Evolutionary conservation across 2,329 filamentous ascomycete species (phyloP), one percentile per base, ranked within the genome.

Genomic region (Aspergillus sclerotialis): DNA sequence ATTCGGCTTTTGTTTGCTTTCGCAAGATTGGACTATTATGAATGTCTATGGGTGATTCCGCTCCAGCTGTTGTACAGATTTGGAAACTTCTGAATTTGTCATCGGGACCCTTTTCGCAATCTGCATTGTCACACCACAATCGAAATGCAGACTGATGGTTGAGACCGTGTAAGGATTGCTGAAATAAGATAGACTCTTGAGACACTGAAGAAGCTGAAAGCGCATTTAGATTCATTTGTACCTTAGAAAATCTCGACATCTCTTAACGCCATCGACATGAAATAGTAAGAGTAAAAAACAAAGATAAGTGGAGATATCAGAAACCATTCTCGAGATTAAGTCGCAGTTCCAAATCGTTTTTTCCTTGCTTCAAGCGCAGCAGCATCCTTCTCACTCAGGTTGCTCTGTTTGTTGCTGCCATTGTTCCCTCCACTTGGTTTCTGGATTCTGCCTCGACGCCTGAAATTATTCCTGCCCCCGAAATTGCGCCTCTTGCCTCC

Each of bases 361-460:
- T 67, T 70, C 46, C 68, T 60, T 35, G 64, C 65, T 39, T 71
- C 68, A 44, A 68, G 52, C 4, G 65, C 66, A 33, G 47, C 36
- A 32, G 43, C 43, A 46, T 70, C 67, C 43, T 65, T 61, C 24
- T 69, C 64, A 36, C 55, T 64, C 40, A 48, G 53, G 17, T 17
- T 34, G 23, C 38, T 46, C 31, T 41, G 38, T 16, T 37, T 33
- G 25, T 33, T 40, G 33, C 30, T 35, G 28, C 19, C 41, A 28
- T 29, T 36, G 23, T 46, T 50, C 14, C 44, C 48, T 23, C 42
- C 43, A 21, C 44, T 35, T 35, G 45, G 40, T 16, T 46, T 49
- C 27, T 47, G 47, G 32, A 41, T 46, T n/a, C 41, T 44, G 33
- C 51, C 31, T n/a, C 32, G 27, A 39, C 50, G 33, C 39, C 52